Evolutionary conservation across 768 basidiomycete genomes (phyloP).

Genomic region (Leccinellum rugosiceps): DNA sequence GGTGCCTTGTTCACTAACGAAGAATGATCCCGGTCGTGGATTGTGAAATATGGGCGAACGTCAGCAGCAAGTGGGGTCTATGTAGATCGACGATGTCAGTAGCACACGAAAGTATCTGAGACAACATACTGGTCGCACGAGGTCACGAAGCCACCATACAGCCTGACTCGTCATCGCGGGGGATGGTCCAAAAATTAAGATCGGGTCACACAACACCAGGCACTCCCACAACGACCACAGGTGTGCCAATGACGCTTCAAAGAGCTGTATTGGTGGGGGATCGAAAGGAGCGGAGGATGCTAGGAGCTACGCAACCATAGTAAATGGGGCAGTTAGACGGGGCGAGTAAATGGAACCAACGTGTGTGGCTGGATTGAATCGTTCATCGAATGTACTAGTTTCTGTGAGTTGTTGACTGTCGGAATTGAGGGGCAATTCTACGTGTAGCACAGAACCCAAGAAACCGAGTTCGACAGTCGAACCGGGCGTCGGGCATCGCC

Average conservation of each 20-base stretch:
- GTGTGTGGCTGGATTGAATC: conserved; percentile 51
- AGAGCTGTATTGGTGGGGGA: conserved; percentile 56
- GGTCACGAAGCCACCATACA: conserved; percentile 88
- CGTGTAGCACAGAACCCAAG: conserved; percentile 69
- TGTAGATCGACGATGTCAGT: neutral
- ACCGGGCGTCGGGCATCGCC: conserved; percentile 69
- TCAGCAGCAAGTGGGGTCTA: conserved; percentile 84
- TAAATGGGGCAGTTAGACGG: neutral
- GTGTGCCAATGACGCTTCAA: conserved; percentile 62
- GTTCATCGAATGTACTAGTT: conserved; percentile 47
- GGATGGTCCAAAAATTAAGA: conserved; percentile 76
- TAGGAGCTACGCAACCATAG: conserved; percentile 48
- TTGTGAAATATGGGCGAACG: conserved; percentile 92
- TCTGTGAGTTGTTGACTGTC: conserved; percentile 74
- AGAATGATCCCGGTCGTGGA: conserved; percentile 86
- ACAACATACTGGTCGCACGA: conserved; percentile 70
- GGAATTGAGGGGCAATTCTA: conserved; percentile 62
- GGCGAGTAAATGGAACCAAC: conserved; percentile 29
- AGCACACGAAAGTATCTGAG: neutral
- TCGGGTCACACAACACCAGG: conserved; percentile 83
- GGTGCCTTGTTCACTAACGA: conserved; percentile 75
- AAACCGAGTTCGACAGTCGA: conserved; percentile 76
- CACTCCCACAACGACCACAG: conserved; percentile 94
- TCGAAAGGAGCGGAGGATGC: conserved; percentile 59
- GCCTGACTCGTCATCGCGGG: conserved; percentile 84